Base-by-base conservation (phyloP, 306 rosid genomes). In the Potentilla sterilis region DNA sequence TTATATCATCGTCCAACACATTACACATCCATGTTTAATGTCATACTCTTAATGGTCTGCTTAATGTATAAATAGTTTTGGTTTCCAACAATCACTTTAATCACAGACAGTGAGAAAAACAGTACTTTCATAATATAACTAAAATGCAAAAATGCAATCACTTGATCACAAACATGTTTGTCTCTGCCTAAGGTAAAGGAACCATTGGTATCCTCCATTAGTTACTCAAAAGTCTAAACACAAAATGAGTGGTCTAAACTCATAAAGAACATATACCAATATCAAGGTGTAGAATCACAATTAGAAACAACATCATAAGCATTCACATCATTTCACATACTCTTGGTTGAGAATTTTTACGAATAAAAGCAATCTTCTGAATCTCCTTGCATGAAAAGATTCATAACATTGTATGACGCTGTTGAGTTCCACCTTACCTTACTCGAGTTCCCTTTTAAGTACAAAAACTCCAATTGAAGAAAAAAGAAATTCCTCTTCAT, bases 1-100 rank as follows among this genome's bases (percentile, higher is more conserved):
- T 15, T 18, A 76, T 14, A 54, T 71, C 59, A 73, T 37, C 34
- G 24, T 21, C 51, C 74, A 64, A 22, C 73, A 64, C 40, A 12
- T 35, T 32, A 46, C 34, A 58, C 4, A 74, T 71, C 43, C 65
- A 72, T 44, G 2, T 47, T 24, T 70, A 41, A 18, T 58, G 24
- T n/a, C 74, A 43, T 42, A 59, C 32, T 5, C 12, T 13, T 48
- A 1, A 73, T 6, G 66, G 69, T 70, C 61, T 55, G 59, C 41
- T 43, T 14, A 28, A 65, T 62, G 3, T 47, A 75, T 70, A 22
- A 46, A 24, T 24, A 32, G 37, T 46, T 64, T 51, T 61, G 34
- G 24, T 41, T 57, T 52, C 77, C 10, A 64, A 64, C 69, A 35
- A 34, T 37, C 14, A 16, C 28, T n/a, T 64, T 37, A 38, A 16